Conservation (phyloP, 2,329 filamentous ascomycete species). For the Pezicula radicicola region DNA sequence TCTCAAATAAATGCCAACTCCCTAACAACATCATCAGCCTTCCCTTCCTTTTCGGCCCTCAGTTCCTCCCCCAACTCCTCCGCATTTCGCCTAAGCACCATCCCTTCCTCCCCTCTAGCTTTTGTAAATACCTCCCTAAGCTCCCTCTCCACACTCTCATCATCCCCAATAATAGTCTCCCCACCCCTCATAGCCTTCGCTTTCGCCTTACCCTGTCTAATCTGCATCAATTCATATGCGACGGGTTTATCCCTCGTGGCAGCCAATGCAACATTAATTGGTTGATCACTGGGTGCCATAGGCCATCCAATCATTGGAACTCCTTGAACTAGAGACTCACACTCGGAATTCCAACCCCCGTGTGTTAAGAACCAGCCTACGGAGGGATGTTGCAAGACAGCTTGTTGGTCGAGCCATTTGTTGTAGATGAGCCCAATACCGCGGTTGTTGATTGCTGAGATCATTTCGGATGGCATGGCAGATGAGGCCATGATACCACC, state of each 20-base stretch:
- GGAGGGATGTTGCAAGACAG: conserved; percentile 1
- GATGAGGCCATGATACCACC: conserved; percentile 2
- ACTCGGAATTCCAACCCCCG: conserved; percentile 3
- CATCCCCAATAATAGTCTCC: not conserved
- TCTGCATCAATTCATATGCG: conserved; percentile 6
- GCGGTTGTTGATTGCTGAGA: conserved; percentile 1
- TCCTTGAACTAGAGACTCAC: conserved; percentile 1
- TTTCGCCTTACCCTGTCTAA: not conserved
- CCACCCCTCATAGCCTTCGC: conserved; percentile 3
- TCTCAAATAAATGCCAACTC: not conserved
- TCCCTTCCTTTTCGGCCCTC: conserved; percentile 4
- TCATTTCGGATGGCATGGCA: not conserved
- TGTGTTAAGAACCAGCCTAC: conserved; percentile 7
- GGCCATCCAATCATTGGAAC: conserved; percentile 5
- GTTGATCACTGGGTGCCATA: conserved; percentile 3
- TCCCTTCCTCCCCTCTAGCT: conserved; percentile 1
- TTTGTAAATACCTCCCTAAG: conserved; percentile 4
- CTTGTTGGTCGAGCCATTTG: conserved; percentile 7
- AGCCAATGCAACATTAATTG: conserved; percentile 2
- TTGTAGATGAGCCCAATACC: conserved; percentile 2
- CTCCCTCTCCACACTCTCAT: conserved; percentile 4
- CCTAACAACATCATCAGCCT: conserved; percentile 3
- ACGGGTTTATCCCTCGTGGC: conserved; percentile 2
- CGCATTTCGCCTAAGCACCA: conserved; percentile 2
- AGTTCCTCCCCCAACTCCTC: not conserved